Evolutionary conservation across 345 rosid genomes (phyloP).

Genomic region (Gossypium raimondii): DNA sequence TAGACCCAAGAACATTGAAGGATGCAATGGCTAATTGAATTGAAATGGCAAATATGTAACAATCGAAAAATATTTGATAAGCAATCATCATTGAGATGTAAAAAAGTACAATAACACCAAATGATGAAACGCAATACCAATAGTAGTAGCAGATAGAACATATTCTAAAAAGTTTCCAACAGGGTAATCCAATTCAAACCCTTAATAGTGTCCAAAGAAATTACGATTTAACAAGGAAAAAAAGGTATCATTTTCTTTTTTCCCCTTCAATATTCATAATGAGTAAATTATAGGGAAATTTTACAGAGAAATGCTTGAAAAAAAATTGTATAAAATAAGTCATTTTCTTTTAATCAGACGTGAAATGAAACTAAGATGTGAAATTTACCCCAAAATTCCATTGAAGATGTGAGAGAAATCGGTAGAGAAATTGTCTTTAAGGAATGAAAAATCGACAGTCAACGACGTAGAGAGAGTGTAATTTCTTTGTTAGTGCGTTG

Average conservation of each 20-base stretch:
- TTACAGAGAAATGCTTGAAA: too few relatives aligned
- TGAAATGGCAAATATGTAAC: neutral
- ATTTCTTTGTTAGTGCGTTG: neutral
- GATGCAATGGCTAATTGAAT: neutral
- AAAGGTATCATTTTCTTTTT: neutral
- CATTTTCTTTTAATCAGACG: neutral
- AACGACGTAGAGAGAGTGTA: neutral
- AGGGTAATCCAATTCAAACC: neutral
- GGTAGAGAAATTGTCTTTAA: neutral
- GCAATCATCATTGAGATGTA: neutral
- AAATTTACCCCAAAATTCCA: constrained; percentile 63
- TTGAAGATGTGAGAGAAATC: constrained; percentile 7
- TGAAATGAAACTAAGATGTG: neutral
- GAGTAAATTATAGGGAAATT: too few relatives aligned
- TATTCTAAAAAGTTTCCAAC: neutral
- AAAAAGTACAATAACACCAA: neutral
- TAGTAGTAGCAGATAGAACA: neutral
- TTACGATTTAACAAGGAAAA: neutral
- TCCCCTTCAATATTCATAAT: neutral
- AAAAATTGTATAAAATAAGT: too few relatives aligned
- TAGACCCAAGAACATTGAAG: neutral
- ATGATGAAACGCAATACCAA: neutral
- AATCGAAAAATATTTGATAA: neutral
- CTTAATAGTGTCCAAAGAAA: neutral
- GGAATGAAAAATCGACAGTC: neutral